These are phyloP conservation scores for Yamadazyma triangularis DNA, from an alignment of 1,139 yeast species.

Conservation along the genomic window DNA sequence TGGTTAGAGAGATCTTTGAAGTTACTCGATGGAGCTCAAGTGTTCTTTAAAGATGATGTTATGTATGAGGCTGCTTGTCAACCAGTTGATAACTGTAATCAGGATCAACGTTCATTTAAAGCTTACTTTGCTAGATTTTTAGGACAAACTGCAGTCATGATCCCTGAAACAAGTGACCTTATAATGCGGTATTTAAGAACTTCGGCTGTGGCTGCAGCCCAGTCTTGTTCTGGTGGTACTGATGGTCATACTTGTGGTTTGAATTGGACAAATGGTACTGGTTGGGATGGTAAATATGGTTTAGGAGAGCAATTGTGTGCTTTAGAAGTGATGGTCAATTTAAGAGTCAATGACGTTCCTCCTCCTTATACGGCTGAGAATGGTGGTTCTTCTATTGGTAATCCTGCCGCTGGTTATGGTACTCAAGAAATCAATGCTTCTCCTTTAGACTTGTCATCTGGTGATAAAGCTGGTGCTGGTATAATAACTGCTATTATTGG, in stretches of 20 bases:
- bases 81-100: conserved; percentile 55
- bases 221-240: conserved; percentile 77
- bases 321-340: conserved; percentile 67
- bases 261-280: conserved; percentile 58
- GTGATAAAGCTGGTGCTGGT: conserved; percentile 87
- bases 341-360: conserved; percentile 49
- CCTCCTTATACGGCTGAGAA: conserved; percentile 53
- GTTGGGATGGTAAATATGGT: conserved; percentile 85
- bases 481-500: conserved; percentile 76
- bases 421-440: conserved; percentile 31
- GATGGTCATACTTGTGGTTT: conserved; percentile 91
- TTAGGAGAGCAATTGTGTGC: conserved; percentile 93
- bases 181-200: conserved; percentile 51
- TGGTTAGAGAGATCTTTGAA: conserved; percentile 65
- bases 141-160: conserved; percentile 69
- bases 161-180: conserved; percentile 54
- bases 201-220: conserved; percentile 77
- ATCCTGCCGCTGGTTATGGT: conserved; percentile 56
- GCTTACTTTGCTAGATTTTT: conserved; percentile 76
- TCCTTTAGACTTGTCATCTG: conserved; percentile 50
- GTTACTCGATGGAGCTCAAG: conserved; percentile 47
- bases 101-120: conserved; percentile 87
- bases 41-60: conserved; percentile 57
- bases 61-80: conserved; percentile 87
- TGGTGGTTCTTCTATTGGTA: conserved; percentile 62